phyloP scores from a whole-genome alignment of 164 flowering plant genomes.

The Macadamia tetraphylla region DNA sequence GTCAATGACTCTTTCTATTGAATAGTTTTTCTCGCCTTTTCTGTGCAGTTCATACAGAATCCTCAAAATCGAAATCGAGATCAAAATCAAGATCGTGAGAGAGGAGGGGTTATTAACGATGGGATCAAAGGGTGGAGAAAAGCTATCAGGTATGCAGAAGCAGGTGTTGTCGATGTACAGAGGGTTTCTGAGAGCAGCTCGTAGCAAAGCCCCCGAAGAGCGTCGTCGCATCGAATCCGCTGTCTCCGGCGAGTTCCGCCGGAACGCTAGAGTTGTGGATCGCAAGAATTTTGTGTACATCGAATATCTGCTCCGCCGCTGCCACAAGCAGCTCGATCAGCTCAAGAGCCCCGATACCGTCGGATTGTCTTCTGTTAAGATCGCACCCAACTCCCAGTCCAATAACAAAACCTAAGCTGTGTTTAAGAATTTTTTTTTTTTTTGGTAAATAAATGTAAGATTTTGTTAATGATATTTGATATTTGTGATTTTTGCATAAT shows the following conservation, averaged over 20 bases:
- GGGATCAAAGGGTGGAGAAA: not conserved
- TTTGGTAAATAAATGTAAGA: too few species aligned
- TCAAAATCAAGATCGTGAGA: too few species aligned
- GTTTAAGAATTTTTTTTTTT: too few species aligned
- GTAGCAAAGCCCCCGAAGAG: slow-evolving; percentile 54
- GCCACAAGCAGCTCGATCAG: slow-evolving; percentile 68
- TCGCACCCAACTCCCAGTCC: not conserved
- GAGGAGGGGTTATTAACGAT: not conserved
- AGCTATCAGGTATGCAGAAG: slow-evolving; percentile 74
- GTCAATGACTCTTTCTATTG: too few species aligned
- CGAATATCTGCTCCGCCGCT: slow-evolving; percentile 70
- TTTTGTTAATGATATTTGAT: too few species aligned
- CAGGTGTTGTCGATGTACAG: slow-evolving; percentile 65
- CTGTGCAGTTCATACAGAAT: too few species aligned
- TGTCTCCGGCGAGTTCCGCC: slow-evolving; percentile 64
- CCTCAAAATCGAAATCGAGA: too few species aligned
- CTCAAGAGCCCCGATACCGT: slow-evolving; percentile 48
- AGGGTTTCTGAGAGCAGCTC: slow-evolving; percentile 66
- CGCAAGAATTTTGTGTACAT: slow-evolving; percentile 68
- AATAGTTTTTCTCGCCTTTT: too few species aligned
- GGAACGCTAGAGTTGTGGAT: slow-evolving; percentile 48
- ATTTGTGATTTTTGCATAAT: too few species aligned
- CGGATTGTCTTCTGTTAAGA: slow-evolving; percentile 39
- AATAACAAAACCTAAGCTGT: not conserved
- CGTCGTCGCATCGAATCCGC: slow-evolving; percentile 46